phyloP scores from a whole-genome alignment of 495 filamentous ascomycete species.

The Trichoderma reesei region DNA sequence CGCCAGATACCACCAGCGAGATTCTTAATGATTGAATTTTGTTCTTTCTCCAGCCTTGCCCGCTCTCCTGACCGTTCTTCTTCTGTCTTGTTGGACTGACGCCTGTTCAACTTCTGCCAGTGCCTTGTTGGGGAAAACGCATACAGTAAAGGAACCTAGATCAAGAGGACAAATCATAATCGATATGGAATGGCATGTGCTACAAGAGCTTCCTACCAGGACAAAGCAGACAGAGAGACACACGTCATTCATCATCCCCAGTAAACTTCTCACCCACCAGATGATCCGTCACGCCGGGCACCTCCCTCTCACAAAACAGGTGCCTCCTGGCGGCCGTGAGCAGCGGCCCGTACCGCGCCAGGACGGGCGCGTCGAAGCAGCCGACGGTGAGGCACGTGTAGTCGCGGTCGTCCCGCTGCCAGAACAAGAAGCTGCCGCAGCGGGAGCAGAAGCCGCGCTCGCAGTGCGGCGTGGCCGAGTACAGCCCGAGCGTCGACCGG shows the following conservation, averaged over 20 bases:
- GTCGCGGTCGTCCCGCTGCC: slow-evolving; percentile 16
- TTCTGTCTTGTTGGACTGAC: neutral
- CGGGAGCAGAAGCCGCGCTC: slow-evolving; percentile 22
- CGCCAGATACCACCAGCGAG: neutral
- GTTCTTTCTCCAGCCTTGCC: neutral
- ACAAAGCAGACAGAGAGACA: neutral
- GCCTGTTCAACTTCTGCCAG: too few species aligned
- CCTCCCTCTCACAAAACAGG: slow-evolving; percentile 22
- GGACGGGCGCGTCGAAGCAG: slow-evolving; percentile 18
- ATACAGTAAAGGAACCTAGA: too few species aligned
- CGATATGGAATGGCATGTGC: neutral
- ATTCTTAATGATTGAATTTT: neutral
- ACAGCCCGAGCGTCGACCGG: slow-evolving; percentile 17
- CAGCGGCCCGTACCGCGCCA: slow-evolving; percentile 19
- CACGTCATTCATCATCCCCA: neutral
- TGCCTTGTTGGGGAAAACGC: too few species aligned
- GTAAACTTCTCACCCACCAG: slow-evolving; percentile 1
- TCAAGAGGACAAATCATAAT: too few species aligned
- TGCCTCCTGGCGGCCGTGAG: slow-evolving; percentile 17
- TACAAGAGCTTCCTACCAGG: neutral
- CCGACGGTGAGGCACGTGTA: slow-evolving; percentile 18
- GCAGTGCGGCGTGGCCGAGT: slow-evolving; percentile 18
- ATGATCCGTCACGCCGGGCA: slow-evolving; percentile 22
- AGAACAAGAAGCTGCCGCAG: slow-evolving; percentile 24
- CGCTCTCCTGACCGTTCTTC: neutral